phyloP scores from a whole-genome alignment of 768 basidiomycete genomes.

The Pisolithus tinctorius region DNA sequence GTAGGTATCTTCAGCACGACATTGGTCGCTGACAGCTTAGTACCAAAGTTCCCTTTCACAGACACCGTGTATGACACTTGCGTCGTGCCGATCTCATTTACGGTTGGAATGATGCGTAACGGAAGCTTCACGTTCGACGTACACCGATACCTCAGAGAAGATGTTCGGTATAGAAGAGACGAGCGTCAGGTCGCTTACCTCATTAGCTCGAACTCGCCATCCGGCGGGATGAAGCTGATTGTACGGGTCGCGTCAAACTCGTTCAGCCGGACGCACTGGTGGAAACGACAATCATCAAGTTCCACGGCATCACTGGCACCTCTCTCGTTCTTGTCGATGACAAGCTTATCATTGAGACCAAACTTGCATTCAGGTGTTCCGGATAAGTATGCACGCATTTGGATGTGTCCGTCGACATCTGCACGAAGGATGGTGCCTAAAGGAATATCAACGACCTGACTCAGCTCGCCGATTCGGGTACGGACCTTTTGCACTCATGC shows the following conservation, averaged over 20 bases:
- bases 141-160: constrained; percentile 71
- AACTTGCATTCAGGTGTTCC: constrained; percentile 99
- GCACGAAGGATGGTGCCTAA: constrained; percentile 86
- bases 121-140: constrained; percentile 96
- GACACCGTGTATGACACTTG: constrained; percentile 88
- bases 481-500: constrained; percentile 91
- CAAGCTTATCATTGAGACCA: constrained; percentile 96
- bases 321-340: constrained; percentile 76
- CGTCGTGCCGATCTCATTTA: constrained; percentile 88
- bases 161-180: not conserved
- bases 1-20: constrained; percentile 94
- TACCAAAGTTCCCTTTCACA: constrained; percentile 82
- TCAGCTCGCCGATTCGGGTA: not conserved
- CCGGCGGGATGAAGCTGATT: constrained; percentile 96
- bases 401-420: constrained; percentile 95
- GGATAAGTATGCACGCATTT: constrained; percentile 95
- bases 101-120: constrained; percentile 80
- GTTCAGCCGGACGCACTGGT: constrained; percentile 92
- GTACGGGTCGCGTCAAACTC: constrained; percentile 92
- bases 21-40: constrained; percentile 89
- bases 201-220: constrained; percentile 99
- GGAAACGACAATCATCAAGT: constrained; percentile 96
- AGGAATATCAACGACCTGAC: not conserved
- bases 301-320: constrained; percentile 76
- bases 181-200: constrained; percentile 41